Base-by-base conservation (phyloP, 1,284 basidiomycete genomes). In the Melampsora larici-populina region DNA sequence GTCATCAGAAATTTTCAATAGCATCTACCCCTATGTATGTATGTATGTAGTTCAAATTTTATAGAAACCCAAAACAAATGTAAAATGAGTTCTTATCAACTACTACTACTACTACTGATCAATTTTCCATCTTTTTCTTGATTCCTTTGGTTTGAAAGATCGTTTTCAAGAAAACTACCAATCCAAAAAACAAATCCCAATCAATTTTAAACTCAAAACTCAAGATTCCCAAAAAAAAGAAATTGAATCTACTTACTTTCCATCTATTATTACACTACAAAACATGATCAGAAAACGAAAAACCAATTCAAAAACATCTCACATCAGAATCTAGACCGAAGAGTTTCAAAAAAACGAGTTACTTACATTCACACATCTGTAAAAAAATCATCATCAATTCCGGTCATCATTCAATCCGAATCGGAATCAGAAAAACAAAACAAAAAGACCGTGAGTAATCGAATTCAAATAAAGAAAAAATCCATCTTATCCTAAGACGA, bases 351-450 rank as follows among this genome's bases (percentile, higher is more conserved):
- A n/a, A n/a, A n/a, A n/a, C n/a, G 15, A 5, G 26, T 31, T 6
- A 36, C 62, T 64, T 36, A 64, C 62, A 64, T 64, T 64, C 24
- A 64, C 62, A 64, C 62, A 64, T 29, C 62, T 64, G 18, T 55
- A 11, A 17, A 21, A 55, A 55, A 21, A 55, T 17, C 51, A 26
- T 11, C 0, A 21, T 17, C 0, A 55, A 55, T 55, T 21, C 24
- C 51, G 15, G 7, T 11, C 9, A 21, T 15, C 8, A 55, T 55
- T 15, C 18, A 55, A 15, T 21, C 17, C 8, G 29, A 17, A 64
- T 64, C 29, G 18, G 11, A 29, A 33, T 24, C 62, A 58, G 2
- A 3, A 58, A 64, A 64, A 64, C 24, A 7, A 64, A 26, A 5
- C 15, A 55, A 55, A 5, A 55, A 26, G 18, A 0, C 5, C 18